phyloP scores from a whole-genome alignment of 164 flowering plant species.

The Vitis rotundifolia region DNA sequence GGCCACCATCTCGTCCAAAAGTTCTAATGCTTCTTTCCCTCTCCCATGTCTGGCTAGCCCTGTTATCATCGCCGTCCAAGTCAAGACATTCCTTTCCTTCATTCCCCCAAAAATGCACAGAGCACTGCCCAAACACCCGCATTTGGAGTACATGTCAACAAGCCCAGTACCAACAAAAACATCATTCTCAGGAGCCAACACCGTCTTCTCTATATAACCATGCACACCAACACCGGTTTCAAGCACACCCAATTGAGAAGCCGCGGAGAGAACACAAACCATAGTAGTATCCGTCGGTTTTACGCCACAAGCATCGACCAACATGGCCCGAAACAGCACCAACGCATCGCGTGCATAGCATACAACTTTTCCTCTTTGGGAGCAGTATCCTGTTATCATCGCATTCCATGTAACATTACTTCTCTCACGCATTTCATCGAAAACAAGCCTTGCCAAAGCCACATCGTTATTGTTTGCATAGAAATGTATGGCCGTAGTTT shows the following conservation, averaged over 20 bases:
- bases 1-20: conserved; percentile 37
- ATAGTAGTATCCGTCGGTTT: conserved; percentile 53
- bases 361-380: conserved; percentile 18
- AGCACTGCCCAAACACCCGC: conserved; percentile 53
- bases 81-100: conserved; percentile 46
- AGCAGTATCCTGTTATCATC: conserved; percentile 56
- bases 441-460: conserved; percentile 34
- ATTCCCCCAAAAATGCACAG: conserved; percentile 32
- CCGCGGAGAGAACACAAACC: conserved; percentile 59
- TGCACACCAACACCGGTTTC: conserved; percentile 53
- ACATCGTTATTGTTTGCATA: conserved; percentile 39
- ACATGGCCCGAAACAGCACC: conserved; percentile 40
- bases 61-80: conserved; percentile 57
- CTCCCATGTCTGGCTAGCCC: conserved; percentile 61
- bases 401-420: conserved; percentile 63
- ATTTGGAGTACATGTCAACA: conserved; percentile 67
- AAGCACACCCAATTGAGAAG: conserved; percentile 51
- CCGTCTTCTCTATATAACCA: conserved; percentile 45
- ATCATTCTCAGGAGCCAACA: conserved; percentile 36
- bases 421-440: conserved; percentile 53
- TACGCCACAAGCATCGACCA: conserved; percentile 20
- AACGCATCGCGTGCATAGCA: conserved; percentile 34
- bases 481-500: conserved; percentile 47
- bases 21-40: conserved; percentile 50
- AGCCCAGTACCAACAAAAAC: conserved; percentile 56